Percentiles rank a stretch among this genome's conserved stretches.
These are phyloP conservation scores for Deinandra increscens DNA, from an alignment of 129 eudicot genomes.

Conservation along the genomic window DNA sequence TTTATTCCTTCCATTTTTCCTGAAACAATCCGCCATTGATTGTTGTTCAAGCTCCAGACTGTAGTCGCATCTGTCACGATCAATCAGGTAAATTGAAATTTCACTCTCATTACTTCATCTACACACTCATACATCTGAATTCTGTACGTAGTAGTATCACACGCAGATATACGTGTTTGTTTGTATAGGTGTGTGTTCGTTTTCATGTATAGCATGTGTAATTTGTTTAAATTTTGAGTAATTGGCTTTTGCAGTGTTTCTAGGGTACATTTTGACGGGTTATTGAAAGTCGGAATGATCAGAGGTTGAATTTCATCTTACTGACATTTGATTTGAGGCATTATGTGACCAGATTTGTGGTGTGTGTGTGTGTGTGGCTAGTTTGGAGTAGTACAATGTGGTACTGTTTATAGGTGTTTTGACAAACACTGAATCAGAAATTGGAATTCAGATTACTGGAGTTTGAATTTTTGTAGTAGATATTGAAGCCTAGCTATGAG, in stretches of 20 bases:
- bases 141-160: no score
- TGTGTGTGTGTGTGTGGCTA: slow-evolving; percentile 2
- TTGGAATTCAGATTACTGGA: not conserved
- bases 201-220: slow-evolving; percentile 18
- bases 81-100: slow-evolving; percentile 19
- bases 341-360: slow-evolving; percentile 9
- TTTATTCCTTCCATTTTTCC: slow-evolving; percentile 2
- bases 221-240: slow-evolving; percentile 19
- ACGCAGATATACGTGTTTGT: not conserved
- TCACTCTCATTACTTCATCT: slow-evolving; percentile 14
- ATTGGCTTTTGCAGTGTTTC: slow-evolving; percentile 1
- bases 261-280: slow-evolving; percentile 19
- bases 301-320: not conserved
- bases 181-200: not conserved
- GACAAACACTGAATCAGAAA: slow-evolving; percentile 7
- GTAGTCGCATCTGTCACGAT: slow-evolving; percentile 19
- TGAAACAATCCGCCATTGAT: slow-evolving; percentile 34
- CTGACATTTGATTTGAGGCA: slow-evolving; percentile 3
- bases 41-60: slow-evolving; percentile 26
- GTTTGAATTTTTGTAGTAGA: slow-evolving; percentile 3
- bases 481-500: slow-evolving; percentile 4
- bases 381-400: slow-evolving; percentile 11
- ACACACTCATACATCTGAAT: not conserved
- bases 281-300: not conserved
- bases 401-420: slow-evolving; percentile 9